These are phyloP conservation scores for Lepidopterella palustris DNA, from an alignment of 495 filamentous ascomycete genomes.

Conservation along the genomic window DNA sequence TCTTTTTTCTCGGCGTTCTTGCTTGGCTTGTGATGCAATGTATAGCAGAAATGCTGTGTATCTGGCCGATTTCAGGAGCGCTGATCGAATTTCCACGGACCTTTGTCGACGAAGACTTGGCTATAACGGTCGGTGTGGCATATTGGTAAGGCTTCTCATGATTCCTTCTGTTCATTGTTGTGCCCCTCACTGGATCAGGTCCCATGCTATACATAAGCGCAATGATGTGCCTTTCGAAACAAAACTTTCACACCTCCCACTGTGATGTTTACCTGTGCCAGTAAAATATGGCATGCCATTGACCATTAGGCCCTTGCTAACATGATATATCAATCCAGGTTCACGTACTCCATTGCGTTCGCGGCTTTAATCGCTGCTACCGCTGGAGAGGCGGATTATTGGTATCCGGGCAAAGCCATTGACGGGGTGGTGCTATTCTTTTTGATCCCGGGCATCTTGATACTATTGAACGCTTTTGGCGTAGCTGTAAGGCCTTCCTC, in stretches of 20 bases:
- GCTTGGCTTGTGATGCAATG: slow-evolving; percentile 5
- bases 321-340: too few relatives aligned
- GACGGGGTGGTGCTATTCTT: slow-evolving; percentile 1
- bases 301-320: too few relatives aligned
- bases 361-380: neutral
- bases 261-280: too few relatives aligned
- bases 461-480: slow-evolving; percentile 2
- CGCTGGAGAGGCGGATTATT: neutral
- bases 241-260: too few relatives aligned
- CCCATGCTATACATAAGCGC: too few relatives aligned
- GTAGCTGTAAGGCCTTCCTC: neutral
- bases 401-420: neutral
- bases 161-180: neutral
- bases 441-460: neutral
- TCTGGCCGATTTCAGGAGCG: slow-evolving; percentile 6
- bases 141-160: too few relatives aligned
- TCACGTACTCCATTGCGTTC: neutral
- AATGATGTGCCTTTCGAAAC: too few relatives aligned
- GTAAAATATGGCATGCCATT: too few relatives aligned
- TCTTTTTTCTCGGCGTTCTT: neutral
- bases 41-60: slow-evolving; percentile 5
- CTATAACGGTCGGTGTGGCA: slow-evolving; percentile 1
- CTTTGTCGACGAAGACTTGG: slow-evolving; percentile 8
- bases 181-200: too few relatives aligned
- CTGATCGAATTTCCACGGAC: neutral